Conservation (phyloP, 176 grass and related monocot genomes). For the Triticum turgidum region DNA sequence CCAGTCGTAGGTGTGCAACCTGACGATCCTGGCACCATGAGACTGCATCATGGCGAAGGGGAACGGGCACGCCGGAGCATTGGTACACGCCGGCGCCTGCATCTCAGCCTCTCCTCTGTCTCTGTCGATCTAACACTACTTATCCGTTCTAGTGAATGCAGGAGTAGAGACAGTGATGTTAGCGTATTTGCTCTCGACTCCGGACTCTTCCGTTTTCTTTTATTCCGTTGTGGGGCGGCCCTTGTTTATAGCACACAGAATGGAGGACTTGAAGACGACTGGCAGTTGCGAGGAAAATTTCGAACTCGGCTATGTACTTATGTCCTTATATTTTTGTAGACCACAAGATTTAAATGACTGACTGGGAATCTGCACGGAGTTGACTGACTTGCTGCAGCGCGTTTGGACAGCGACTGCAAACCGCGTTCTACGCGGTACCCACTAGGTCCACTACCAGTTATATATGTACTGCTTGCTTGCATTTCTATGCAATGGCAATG, state of each 20-base stretch:
- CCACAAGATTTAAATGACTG: background rate
- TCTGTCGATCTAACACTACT: background rate
- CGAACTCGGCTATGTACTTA: background rate
- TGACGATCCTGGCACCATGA: constrained; percentile 21
- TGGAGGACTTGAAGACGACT: no score
- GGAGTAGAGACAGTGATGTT: background rate
- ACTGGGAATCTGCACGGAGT: background rate
- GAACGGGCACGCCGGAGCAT: background rate
- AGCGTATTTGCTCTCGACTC: background rate
- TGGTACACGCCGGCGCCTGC: background rate
- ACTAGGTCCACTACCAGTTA: no score
- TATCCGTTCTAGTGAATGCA: background rate
- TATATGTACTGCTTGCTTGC: no score
- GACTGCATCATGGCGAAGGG: constrained; percentile 15
- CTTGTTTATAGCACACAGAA: background rate
- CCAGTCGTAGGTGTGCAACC: constrained; percentile 62
- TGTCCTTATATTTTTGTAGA: background rate
- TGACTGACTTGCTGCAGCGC: background rate
- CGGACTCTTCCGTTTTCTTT: background rate
- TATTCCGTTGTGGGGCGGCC: background rate
- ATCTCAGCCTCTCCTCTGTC: background rate
- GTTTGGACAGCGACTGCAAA: background rate
- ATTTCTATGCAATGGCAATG: no score
- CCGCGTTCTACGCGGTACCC: background rate
- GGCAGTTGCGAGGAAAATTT: background rate